phyloP scores from a whole-genome alignment of 2,329 filamentous ascomycete genomes.

The Knoxdaviesia capensis region DNA sequence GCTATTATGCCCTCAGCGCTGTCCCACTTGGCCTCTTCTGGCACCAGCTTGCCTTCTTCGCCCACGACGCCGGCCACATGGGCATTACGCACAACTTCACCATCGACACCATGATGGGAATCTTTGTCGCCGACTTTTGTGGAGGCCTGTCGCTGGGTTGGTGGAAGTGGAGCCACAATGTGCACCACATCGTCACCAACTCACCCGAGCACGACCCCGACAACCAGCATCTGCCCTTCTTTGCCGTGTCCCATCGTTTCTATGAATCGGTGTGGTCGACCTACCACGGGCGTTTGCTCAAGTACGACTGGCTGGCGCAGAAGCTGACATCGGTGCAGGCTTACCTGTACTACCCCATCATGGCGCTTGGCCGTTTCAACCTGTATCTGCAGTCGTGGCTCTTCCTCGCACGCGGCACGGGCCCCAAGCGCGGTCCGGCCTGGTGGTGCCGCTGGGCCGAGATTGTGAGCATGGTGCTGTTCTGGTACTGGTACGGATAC shows the following conservation, averaged over 20 bases:
- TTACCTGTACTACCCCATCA: conserved; percentile 66
- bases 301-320: conserved; percentile 55
- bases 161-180: conserved; percentile 96
- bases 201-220: conserved; percentile 90
- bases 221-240: conserved; percentile 78
- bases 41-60: conserved; percentile 88
- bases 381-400: conserved; percentile 68
- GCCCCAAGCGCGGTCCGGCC: conserved; percentile 54
- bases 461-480: conserved; percentile 53
- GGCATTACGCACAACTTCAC: conserved; percentile 87
- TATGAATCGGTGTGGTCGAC: conserved; percentile 53
- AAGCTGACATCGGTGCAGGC: conserved; percentile 54
- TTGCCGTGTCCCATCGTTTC: conserved; percentile 70
- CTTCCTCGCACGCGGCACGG: conserved; percentile 49
- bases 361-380: conserved; percentile 71
- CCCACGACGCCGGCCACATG: conserved; percentile 93
- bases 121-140: conserved; percentile 73
- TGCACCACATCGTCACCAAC: conserved; percentile 93
- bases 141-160: conserved; percentile 82
- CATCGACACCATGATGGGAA: conserved; percentile 66
- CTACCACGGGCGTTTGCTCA: conserved; percentile 67
- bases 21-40: conserved; percentile 65
- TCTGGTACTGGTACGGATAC: conserved; percentile 80
- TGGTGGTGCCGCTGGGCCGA: conserved; percentile 77
- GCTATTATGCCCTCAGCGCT: conserved; percentile 51